Evolutionary conservation across 2,329 filamentous ascomycete genomes (phyloP).

Genomic region (Fusarium transvaalense): DNA sequence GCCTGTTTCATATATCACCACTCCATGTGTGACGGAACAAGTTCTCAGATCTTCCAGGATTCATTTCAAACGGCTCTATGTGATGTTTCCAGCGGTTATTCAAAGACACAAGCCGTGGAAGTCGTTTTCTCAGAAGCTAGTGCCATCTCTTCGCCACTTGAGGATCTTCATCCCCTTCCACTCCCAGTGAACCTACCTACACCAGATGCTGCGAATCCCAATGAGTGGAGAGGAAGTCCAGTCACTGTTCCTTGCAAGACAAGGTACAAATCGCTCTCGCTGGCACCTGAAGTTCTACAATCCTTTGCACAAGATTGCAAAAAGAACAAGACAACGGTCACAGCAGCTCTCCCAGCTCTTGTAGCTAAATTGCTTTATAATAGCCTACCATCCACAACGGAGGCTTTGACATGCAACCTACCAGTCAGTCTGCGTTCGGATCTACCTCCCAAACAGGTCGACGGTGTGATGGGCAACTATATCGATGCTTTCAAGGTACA

Average conservation of each 20-base stretch:
- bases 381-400: neutral
- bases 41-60: constrained; percentile 11
- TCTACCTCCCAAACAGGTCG: neutral
- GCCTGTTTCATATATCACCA: constrained; percentile 8
- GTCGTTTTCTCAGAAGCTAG: neutral
- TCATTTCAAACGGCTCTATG: neutral
- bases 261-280: neutral
- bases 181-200: neutral
- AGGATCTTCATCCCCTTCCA: neutral
- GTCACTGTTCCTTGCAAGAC: constrained; percentile 1
- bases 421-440: constrained; percentile 6
- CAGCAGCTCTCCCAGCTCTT: constrained; percentile 7
- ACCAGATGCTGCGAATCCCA: neutral
- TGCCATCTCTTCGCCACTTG: neutral
- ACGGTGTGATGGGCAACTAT: neutral
- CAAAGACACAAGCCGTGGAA: too few species aligned
- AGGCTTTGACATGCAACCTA: constrained; percentile 5
- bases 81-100: too few species aligned
- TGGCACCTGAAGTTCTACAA: neutral
- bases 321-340: neutral
- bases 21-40: neutral
- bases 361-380: constrained; percentile 4
- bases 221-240: constrained; percentile 1
- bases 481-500: constrained; percentile 12
- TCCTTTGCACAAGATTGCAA: constrained; percentile 8